Base-by-base conservation (phyloP, 2,329 filamentous ascomycete genomes). In the Aschersonia sp. region DNA sequence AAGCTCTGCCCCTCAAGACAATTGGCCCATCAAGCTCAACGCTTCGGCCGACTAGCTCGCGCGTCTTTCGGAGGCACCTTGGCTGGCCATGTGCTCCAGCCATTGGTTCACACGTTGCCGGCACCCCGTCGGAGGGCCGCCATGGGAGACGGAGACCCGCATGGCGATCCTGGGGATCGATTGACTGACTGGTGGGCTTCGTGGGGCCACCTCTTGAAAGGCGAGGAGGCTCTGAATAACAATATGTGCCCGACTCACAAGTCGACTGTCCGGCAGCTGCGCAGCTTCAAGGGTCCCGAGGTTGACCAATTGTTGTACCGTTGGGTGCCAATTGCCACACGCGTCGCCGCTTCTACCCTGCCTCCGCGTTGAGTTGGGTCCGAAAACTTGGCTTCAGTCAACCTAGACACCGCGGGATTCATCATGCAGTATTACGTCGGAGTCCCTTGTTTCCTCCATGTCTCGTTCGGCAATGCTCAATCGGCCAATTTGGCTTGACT, bases 61-160 rank as follows among this genome's bases (percentile, higher is more conserved):
- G 48, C 43, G 46, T 55, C 60, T 53, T 57, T 52, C 53, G 53
- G 52, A 53, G 46, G 51, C 53, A 58, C 53, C 49, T 54, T 52
- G 46, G 46, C 53, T 46, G 49, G 53, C 50, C 65, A 69, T 68
- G 67, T 69, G 67, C 60, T 57, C 57, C 58, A 68, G 61, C 56
- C 57, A 69, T 69, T 69, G 67, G 67, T 52, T 61, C 57, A 60
- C 57, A 55, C 55, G 48, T 43, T 50, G 39, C 42, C 47, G 47
- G 47, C 42, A 44, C 50, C 39, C 45, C 42, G 40, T 39, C 43
- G 12, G 46, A 4, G 35, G 12, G 8, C 35, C 35, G 35, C 12
- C 35, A 12, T 9, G 35, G 35, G 35, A 8, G 35, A 37, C 35
- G 35, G 35, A 8, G 35, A 37, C 35, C 35, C 35, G 35, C 35